phyloP scores from a whole-genome alignment of 305 asterid species.

The Fraxinus floribunda region DNA sequence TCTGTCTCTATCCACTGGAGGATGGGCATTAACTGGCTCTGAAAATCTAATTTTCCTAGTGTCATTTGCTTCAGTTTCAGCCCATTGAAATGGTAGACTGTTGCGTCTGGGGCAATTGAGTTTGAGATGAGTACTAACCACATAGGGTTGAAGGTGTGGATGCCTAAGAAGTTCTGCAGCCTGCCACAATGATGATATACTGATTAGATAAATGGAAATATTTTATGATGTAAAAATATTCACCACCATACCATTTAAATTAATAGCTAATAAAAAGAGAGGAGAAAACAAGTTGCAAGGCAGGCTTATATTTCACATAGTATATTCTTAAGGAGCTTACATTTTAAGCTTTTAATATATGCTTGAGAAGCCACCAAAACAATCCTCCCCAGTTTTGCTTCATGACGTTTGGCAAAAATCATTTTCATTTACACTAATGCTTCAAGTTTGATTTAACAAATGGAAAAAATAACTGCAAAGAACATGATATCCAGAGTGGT shows the following conservation, averaged over 20 bases:
- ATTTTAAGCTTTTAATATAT: background rate
- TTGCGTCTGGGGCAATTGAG: constrained; percentile 70
- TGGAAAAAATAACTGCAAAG: background rate
- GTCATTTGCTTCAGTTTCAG: constrained; percentile 44
- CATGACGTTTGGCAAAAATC: background rate
- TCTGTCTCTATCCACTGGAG: constrained; percentile 43
- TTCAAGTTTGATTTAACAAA: background rate
- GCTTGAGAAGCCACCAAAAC: constrained; percentile 11
- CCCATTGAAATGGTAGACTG: constrained; percentile 56
- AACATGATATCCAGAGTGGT: background rate
- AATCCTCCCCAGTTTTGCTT: background rate
- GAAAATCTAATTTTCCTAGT: constrained; percentile 58
- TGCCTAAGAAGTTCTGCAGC: constrained; percentile 93
- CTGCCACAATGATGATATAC: constrained; percentile 41
- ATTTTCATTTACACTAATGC: background rate
- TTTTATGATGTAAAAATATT: background rate
- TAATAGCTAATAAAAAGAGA: background rate
- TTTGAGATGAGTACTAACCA: constrained; percentile 76
- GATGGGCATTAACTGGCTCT: constrained; percentile 45
- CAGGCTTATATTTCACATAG: background rate
- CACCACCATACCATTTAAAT: background rate
- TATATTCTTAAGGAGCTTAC: background rate
- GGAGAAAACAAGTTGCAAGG: background rate
- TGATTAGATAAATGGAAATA: constrained; percentile 7
- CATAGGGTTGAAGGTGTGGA: constrained; percentile 78